Evolutionary conservation across 441 rosid genomes (phyloP).

Genomic region (Erodium moschatum): DNA sequence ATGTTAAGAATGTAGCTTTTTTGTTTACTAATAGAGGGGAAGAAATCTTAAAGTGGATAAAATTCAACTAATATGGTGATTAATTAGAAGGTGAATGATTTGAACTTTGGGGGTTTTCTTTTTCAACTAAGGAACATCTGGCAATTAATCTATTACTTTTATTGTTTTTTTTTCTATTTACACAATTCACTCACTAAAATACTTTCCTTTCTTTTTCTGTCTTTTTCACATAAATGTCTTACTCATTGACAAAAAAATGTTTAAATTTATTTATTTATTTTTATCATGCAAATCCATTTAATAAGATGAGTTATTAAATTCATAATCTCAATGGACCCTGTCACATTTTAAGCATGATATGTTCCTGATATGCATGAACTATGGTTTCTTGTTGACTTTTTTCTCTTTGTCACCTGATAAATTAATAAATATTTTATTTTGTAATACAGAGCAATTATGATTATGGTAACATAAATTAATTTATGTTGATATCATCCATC

Average conservation of each 20-base stretch:
- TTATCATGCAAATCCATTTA: background rate
- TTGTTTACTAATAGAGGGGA: no score
- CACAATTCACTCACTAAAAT: background rate
- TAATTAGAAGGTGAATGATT: no score
- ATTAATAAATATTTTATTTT: background rate
- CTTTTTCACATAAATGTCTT: background rate
- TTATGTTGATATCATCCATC: no score
- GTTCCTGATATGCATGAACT: background rate
- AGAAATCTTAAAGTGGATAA: no score
- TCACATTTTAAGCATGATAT: constrained; percentile 1
- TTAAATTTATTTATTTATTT: background rate
- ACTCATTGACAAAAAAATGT: background rate
- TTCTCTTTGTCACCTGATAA: background rate
- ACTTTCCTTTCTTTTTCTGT: background rate
- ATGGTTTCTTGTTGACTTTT: background rate
- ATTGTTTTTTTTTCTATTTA: background rate
- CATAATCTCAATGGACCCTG: background rate
- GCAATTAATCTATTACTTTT: background rate
- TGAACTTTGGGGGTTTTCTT: background rate
- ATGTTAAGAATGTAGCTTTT: no score
- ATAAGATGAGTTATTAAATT: background rate
- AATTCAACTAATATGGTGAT: no score
- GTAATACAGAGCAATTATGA: no score
- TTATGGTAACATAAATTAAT: no score
- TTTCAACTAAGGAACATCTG: background rate